Evolutionary conservation across 257 asterid species (phyloP).

Genomic region (Nicotiana tabacum): DNA sequence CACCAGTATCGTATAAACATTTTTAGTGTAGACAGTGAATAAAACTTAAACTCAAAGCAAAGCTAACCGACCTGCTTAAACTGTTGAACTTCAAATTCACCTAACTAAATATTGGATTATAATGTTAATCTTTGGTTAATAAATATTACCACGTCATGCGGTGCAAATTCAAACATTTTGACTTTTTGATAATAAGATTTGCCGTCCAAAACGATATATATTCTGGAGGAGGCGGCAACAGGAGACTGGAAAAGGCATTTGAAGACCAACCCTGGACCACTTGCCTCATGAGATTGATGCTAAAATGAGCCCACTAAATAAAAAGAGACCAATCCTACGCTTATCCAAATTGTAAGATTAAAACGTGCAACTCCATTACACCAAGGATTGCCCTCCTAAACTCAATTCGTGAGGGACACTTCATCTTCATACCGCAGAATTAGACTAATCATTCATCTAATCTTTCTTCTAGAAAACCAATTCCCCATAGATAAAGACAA

Average conservation of each 20-base stretch:
- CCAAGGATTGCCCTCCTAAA: not conserved
- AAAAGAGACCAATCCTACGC: not conserved
- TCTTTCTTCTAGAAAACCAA: conserved; percentile 5
- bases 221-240: not conserved
- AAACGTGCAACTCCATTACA: not conserved
- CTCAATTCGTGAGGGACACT: not conserved
- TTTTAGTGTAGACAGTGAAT: too few relatives aligned
- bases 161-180: not conserved
- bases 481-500: not conserved
- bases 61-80: not conserved
- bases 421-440: not conserved
- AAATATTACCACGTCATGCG: not conserved
- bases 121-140: not conserved
- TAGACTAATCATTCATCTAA: not conserved
- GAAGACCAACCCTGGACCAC: not conserved
- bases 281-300: not conserved
- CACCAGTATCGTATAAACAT: too few relatives aligned
- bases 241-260: not conserved
- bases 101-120: not conserved
- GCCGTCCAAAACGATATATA: not conserved
- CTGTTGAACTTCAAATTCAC: not conserved
- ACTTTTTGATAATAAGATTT: not conserved
- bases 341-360: not conserved
- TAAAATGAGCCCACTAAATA: not conserved
- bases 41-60: not conserved